Percentiles rank a stretch among this genome's conserved stretches.
These are phyloP conservation scores for Rhodofomes roseus DNA, from an alignment of 1,284 basidiomycete genomes.

Conservation along the genomic window DNA sequence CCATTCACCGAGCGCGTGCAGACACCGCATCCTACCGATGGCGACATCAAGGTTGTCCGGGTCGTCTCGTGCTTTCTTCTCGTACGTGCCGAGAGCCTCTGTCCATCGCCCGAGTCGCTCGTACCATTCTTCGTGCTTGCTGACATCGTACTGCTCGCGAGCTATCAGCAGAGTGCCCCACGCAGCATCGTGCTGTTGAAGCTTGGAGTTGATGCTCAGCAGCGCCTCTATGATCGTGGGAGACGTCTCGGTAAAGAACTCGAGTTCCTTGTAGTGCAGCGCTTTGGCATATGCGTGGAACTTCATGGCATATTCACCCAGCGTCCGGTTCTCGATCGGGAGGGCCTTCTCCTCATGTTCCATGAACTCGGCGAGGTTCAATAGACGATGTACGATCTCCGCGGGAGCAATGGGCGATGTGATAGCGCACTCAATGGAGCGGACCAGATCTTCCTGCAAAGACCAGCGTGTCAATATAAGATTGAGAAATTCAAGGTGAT, in stretches of 20 bases:
- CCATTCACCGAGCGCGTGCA: constrained; percentile 99
- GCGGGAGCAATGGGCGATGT: constrained; percentile 78
- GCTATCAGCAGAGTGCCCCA: constrained; percentile 93
- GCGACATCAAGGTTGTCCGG: constrained; percentile 71
- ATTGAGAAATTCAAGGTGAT: no score
- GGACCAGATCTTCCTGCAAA: constrained; percentile 85
- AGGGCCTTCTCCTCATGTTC: constrained; percentile 98
- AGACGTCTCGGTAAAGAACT: constrained; percentile 91
- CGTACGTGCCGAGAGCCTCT: constrained; percentile 88
- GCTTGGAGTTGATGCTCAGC: constrained; percentile 95
- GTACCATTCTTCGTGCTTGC: constrained; percentile 95
- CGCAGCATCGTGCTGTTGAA: constrained; percentile 96
- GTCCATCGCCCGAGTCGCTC: constrained; percentile 97
- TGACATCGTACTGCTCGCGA: constrained; percentile 80
- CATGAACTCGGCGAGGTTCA: constrained; percentile 99
- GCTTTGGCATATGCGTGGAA: constrained; percentile 98
- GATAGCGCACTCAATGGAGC: constrained; percentile 87
- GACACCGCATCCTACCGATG: constrained; percentile 91
- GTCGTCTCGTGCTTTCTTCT: constrained; percentile 71
- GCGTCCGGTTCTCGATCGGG: constrained; percentile 89
- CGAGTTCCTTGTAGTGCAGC: constrained; percentile 97
- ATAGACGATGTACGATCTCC: constrained; percentile 90
- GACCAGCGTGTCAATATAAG: no score
- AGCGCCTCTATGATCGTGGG: constrained; percentile 91
- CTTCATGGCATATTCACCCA: constrained; percentile 92